Evolutionary conservation across 1,284 basidiomycete genomes (phyloP), one percentile per base, ranked within the genome.

Genomic region (Ceraceosorus bombacis): DNA sequence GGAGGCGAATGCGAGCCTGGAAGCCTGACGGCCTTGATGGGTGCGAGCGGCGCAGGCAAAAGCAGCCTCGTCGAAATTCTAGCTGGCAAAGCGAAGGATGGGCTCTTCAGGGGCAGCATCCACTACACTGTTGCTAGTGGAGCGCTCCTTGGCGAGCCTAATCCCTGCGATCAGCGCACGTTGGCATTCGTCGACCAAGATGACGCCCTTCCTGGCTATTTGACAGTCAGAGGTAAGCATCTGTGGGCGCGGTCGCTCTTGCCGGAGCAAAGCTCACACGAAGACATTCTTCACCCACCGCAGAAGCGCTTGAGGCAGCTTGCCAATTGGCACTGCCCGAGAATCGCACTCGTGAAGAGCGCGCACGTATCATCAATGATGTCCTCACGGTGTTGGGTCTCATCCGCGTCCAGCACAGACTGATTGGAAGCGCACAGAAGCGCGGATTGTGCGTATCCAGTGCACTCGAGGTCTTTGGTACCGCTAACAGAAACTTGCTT

Each of bases 161-260:
- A 13, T 17, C 4, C 13, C 7, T 15, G 39, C n/a, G 46, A 15
- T 37, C 57, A 62, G 13, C 64, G 65, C 9, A 17, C 57, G 5
- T 60, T 73, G 39, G 69, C 62, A 5, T 68, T 70, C 53, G 70
- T 73, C 27, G 69, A 71, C 37, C 71, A 73, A 43, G 68, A 71
- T 9, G 71, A 73, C 51, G 59, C 63, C 6, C 52, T 73, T 17
- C 71, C 69, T 0, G 64, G 63, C 5, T 65, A 62, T 49, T 65
- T 66, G 9, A 73, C 71, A 6, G 69, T 71, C 4, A 64, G 68
- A 15, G 27, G 27, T 27, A 27, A 27, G 27, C 27, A 27, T 3
- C 27, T 27, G 27, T 1, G 3, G 27, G 27, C 3, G 27, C 27
- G 27, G 27, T 27, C 27, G 27, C 27, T 27, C 27, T 27, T 27